Evolutionary conservation across 1,139 yeast genomes (phyloP).

Genomic region (Schwanniomyces etchellsii): DNA sequence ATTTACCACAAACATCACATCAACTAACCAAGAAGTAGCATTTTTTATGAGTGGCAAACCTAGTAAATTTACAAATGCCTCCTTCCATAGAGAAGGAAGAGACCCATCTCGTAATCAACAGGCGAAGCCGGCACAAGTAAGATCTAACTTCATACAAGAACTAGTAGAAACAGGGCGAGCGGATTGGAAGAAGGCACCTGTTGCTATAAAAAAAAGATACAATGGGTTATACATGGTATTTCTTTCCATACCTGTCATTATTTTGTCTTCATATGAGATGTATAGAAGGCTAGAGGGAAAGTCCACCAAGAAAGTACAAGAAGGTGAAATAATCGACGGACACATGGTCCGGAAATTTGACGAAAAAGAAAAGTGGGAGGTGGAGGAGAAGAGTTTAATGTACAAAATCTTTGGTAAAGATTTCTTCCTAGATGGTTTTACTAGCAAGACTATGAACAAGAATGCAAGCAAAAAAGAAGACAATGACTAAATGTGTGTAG

Average conservation of each 20-base stretch:
- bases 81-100: constrained; percentile 28
- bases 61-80: constrained; percentile 18
- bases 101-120: constrained; percentile 4
- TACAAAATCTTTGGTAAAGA: constrained; percentile 39
- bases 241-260: constrained; percentile 33
- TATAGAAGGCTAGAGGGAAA: constrained; percentile 35
- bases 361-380: constrained; percentile 38
- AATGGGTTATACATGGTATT: constrained; percentile 35
- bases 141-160: constrained; percentile 31
- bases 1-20: too few species aligned
- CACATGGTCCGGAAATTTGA: constrained; percentile 28
- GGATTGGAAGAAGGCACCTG: constrained; percentile 44
- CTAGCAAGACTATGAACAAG: constrained; percentile 34
- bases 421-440: constrained; percentile 41
- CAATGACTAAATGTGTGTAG: constrained; percentile 3
- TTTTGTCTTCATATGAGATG: constrained; percentile 32
- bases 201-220: constrained; percentile 32
- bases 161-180: constrained; percentile 37
- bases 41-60: too few species aligned
- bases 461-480: constrained; percentile 2
- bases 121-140: constrained; percentile 1
- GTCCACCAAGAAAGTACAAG: constrained; percentile 36
- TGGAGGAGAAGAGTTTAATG: constrained; percentile 32
- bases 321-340: constrained; percentile 36
- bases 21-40: too few species aligned